Evolutionary conservation across 164 flowering plant genomes (phyloP), one percentile per base, ranked within the genome.

Genomic region (Amborella trichopoda): DNA sequence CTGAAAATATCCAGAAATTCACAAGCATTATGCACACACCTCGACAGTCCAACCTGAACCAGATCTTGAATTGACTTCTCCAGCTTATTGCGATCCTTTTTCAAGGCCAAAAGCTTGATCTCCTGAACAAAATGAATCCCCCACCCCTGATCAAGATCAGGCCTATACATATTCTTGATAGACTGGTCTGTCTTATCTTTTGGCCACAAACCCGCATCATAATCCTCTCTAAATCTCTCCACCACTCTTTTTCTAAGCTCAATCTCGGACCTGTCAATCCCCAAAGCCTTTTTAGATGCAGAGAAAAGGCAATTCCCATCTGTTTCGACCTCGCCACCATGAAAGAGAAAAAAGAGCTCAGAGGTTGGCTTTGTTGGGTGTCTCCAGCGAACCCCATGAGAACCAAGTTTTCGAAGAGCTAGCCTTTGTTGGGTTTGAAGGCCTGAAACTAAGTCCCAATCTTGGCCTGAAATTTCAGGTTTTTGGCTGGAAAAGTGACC

Each of bases 261-360:
- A 2, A 34, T 26, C 9, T 51, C 26, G n/a, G 44, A 28, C 8
- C 52, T 46, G 4, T 46, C 21, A 1, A 55, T 38, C 39, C 44
- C 19, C 36, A 55, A 20, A 3, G 59, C 39, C 41, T 19, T 27
- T 20, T 39, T 46, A 8, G 59, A 49, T 3, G 59, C 52, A 14
- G 52, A 36, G 52, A 55, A 55, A 28, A 55, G 59, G 23, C 59
- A 55, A 23, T 55, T 55, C 17, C 59, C 59, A 42, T 55, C 59
- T 20, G 59, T 43, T 3, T 42, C 59, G n/a, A 55, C 59, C n/a
- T 55, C 52, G 27, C 59, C 59, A 1, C 59, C 59, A 27, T 55
- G 59, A 16, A 55, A 55, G 33, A 55, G 59, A 17, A 38, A 45
- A 23, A 46, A 55, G 21, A 47, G 52, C 59, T 55, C 39, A 14